phyloP scores from a whole-genome alignment of 2,329 filamentous ascomycete genomes.

The Colletotrichum coccodes region DNA sequence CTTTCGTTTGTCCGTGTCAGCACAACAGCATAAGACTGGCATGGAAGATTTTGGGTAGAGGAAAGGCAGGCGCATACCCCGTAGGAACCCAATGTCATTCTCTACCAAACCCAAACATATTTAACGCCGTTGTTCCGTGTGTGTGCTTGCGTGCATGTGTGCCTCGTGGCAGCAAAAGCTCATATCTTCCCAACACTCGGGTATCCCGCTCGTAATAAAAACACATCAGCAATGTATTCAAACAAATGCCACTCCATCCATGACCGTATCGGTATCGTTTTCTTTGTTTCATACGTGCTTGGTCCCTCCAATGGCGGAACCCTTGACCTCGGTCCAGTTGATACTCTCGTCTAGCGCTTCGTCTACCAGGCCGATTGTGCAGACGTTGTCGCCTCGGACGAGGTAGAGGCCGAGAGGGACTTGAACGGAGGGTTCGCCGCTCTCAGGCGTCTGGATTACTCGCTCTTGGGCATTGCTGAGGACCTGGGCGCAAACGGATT shows the following conservation, averaged over 20 bases:
- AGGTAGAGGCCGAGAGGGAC: slow-evolving; percentile 90
- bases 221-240: not conserved
- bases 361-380: slow-evolving; percentile 88
- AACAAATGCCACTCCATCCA: slow-evolving; percentile 31
- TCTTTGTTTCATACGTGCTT: slow-evolving; percentile 70
- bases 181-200: slow-evolving; percentile 26
- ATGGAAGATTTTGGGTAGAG: slow-evolving; percentile 4
- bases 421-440: slow-evolving; percentile 82
- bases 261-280: not conserved
- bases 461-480: slow-evolving; percentile 86
- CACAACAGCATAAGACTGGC: slow-evolving; percentile 9
- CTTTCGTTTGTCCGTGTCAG: slow-evolving; percentile 13
- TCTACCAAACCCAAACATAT: slow-evolving; percentile 33
- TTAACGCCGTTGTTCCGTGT: slow-evolving; percentile 30
- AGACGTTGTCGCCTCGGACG: slow-evolving; percentile 94
- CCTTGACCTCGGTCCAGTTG: slow-evolving; percentile 91
- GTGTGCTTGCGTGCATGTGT: slow-evolving; percentile 5
- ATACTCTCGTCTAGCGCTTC: slow-evolving; percentile 90
- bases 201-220: slow-evolving; percentile 28
- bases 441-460: slow-evolving; percentile 87
- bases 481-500: slow-evolving; percentile 61
- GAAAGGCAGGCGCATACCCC: slow-evolving; percentile 34
- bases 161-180: slow-evolving; percentile 17
- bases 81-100: slow-evolving; percentile 33
- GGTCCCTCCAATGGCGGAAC: slow-evolving; percentile 83